Conservation (phyloP, 176 grass and related monocot genomes). For the Aegilops longissima region DNA sequence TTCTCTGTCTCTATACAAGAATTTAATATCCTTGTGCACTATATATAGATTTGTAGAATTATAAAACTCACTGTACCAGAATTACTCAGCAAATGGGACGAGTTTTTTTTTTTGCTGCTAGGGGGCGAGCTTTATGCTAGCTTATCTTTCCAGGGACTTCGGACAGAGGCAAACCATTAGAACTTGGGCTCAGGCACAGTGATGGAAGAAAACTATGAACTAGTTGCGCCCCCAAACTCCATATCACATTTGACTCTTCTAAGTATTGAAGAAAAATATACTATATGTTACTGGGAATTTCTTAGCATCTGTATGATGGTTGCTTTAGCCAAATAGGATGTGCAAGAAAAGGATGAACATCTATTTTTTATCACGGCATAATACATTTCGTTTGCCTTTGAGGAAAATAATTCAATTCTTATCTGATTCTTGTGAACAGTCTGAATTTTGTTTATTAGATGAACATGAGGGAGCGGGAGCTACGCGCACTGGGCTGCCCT, state of each 20-base stretch:
- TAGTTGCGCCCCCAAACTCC: no score
- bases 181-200: background rate
- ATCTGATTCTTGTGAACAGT: background rate
- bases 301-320: background rate
- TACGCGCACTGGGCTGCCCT: no score
- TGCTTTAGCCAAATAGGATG: background rate
- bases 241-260: no score
- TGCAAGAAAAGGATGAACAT: background rate
- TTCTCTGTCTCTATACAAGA: background rate
- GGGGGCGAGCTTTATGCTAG: background rate
- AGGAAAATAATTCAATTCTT: background rate
- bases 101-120: no score
- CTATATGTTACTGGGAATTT: background rate
- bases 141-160: background rate
- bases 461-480: no score
- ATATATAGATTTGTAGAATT: background rate
- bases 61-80: background rate
- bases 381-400: background rate
- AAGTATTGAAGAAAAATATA: background rate
- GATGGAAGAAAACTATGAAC: background rate
- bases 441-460: background rate
- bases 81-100: background rate
- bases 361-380: background rate
- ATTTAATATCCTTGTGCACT: background rate
- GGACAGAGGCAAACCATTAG: background rate